Base-by-base conservation (phyloP, 169 alveolate species). In the Prorocentrum cordatum region DNA sequence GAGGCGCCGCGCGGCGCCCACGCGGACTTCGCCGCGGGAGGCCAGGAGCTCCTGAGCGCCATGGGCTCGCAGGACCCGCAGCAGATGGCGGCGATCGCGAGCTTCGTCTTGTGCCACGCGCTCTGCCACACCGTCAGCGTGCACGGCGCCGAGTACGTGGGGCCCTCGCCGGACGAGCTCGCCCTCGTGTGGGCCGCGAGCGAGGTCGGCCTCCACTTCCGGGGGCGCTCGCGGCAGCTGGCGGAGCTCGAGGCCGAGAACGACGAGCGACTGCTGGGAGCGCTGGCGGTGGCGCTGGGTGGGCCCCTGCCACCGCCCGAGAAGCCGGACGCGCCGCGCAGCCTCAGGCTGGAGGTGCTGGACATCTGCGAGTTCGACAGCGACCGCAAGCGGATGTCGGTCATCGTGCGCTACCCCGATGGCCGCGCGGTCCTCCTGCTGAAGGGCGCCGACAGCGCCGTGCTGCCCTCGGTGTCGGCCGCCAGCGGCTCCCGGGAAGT, bases 301-400 rank as follows among this genome's bases (percentile, higher is more conserved):
- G n/a, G n/a, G n/a, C n/a, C n/a, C n/a, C n/a, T n/a, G n/a, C n/a
- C n/a, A n/a, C n/a, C n/a, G n/a, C n/a, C n/a, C n/a, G n/a, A n/a
- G n/a, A n/a, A n/a, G n/a, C n/a, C n/a, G n/a, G n/a, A n/a, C n/a
- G n/a, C n/a, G n/a, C n/a, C n/a, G n/a, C n/a, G n/a, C n/a, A n/a
- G n/a, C n/a, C n/a, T n/a, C n/a, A n/a, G 5, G 36, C 24, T n/a
- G 35, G 5, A 58, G 35, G 35, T 58, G 36, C 68, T n/a, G 35
- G 97, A 97, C 89, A 96, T 95, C 20, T 92, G 97, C 66, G 95
- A 97, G 59, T 98, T 97, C 91, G 97, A 97, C 83, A 94, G 96
- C 75, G 95, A 93, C 64, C 93, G 99, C 61, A 97, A 97, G 93
- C 93, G 99, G 84, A 96, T 97, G 98, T 94, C 97, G 38, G 97